These are phyloP conservation scores for Solanum gracilifrons DNA, from an alignment of 257 asterid genomes.

Conservation along the genomic window DNA sequence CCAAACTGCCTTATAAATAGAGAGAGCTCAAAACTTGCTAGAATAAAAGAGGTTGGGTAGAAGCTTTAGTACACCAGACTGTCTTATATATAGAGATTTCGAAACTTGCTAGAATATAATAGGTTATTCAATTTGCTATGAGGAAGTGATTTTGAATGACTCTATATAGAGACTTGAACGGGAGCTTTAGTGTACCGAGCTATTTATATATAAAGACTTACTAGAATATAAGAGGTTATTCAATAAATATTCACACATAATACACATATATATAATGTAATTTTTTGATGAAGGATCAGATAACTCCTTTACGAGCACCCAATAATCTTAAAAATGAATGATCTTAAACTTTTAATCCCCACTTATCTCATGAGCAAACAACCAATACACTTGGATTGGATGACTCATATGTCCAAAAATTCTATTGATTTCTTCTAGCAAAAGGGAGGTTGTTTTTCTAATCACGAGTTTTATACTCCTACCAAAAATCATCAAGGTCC, in stretches of 20 bases:
- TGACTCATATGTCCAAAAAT: neutral
- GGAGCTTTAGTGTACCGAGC: too few species aligned
- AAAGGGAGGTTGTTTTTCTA: neutral
- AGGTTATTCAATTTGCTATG: neutral
- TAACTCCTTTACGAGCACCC: too few species aligned
- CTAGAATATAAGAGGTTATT: too few species aligned
- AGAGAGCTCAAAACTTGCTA: too few species aligned
- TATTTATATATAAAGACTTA: too few species aligned
- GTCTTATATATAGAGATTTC: neutral
- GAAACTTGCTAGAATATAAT: neutral
- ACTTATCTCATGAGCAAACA: neutral
- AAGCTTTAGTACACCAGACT: too few species aligned
- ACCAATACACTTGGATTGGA: neutral
- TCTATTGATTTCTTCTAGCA: neutral
- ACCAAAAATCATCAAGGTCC: neutral
- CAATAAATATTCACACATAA: too few species aligned
- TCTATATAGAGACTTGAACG: too few species aligned
- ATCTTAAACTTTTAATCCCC: neutral
- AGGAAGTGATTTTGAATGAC: too few species aligned
- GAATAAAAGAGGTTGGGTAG: too few species aligned
- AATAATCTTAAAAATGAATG: neutral
- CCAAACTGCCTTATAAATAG: neutral
- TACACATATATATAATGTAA: too few species aligned
- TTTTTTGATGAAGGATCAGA: fast-evolving
- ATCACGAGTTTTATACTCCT: neutral